phyloP scores from a whole-genome alignment of 2,329 filamentous ascomycete species.

The Pezizomycotina sp. region DNA sequence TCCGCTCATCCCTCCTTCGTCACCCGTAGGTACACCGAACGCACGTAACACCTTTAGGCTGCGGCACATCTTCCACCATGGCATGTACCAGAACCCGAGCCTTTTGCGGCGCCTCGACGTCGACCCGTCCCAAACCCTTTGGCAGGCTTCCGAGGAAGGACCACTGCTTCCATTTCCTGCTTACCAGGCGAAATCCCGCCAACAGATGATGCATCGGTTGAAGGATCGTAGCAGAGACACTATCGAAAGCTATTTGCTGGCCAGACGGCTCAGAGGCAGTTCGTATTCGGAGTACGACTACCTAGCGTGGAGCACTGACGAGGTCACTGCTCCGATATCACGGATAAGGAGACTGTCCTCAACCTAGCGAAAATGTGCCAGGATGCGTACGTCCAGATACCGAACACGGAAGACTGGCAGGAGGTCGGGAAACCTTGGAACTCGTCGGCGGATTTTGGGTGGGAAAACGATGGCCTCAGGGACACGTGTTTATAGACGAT shows the following conservation, averaged over 20 bases:
- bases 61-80: constrained; percentile 85
- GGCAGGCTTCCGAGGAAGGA: constrained; percentile 44
- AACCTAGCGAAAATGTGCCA: constrained; percentile 76
- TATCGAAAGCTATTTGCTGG: constrained; percentile 62
- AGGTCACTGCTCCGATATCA: constrained; percentile 60
- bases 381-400: constrained; percentile 68
- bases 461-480: constrained; percentile 76
- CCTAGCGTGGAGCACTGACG: constrained; percentile 62
- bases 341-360: constrained; percentile 68
- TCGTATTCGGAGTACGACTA: constrained; percentile 42
- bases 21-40: constrained; percentile 3
- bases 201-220: constrained; percentile 60
- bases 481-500: constrained; percentile 81
- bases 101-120: constrained; percentile 67
- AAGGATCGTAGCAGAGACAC: constrained; percentile 58
- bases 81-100: constrained; percentile 59
- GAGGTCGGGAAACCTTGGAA: constrained; percentile 68
- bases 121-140: constrained; percentile 43
- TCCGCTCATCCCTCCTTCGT: too few relatives aligned
- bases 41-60: constrained; percentile 31
- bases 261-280: constrained; percentile 51
- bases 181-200: constrained; percentile 46
- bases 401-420: constrained; percentile 61
- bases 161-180: constrained; percentile 36
- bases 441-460: constrained; percentile 76